phyloP scores from a whole-genome alignment of 2,329 filamentous ascomycete species.

The Microcyclosporella mali region DNA sequence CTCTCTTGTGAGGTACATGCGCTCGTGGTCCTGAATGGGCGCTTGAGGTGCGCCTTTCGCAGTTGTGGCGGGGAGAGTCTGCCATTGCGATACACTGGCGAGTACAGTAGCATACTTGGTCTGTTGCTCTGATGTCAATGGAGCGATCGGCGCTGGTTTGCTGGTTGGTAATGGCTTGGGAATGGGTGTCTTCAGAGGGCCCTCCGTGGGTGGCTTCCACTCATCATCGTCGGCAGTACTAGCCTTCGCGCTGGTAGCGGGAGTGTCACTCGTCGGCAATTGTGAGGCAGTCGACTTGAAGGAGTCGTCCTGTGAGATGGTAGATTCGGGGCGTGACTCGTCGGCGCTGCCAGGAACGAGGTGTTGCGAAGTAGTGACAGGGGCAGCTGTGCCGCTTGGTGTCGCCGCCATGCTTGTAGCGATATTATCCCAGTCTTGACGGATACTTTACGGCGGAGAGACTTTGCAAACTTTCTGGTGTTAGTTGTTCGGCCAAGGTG shows the following conservation, averaged over 20 bases:
- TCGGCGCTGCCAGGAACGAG: slow-evolving; percentile 4
- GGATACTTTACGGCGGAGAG: too few species aligned
- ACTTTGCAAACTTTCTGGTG: too few species aligned
- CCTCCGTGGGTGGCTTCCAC: slow-evolving; percentile 24
- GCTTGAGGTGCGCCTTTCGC: slow-evolving; percentile 53
- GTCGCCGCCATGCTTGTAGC: background rate
- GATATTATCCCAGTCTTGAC: too few species aligned
- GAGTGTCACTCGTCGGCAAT: slow-evolving; percentile 16
- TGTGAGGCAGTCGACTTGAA: slow-evolving; percentile 24
- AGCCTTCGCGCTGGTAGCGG: slow-evolving; percentile 19
- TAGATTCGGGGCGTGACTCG: slow-evolving; percentile 21
- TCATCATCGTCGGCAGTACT: slow-evolving; percentile 22
- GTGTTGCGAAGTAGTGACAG: slow-evolving; percentile 1
- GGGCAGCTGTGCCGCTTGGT: slow-evolving; percentile 1
- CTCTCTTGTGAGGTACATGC: slow-evolving; percentile 84
- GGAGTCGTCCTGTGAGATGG: slow-evolving; percentile 20
- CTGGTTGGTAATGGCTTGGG: slow-evolving; percentile 40
- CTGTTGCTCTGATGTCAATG: slow-evolving; percentile 69
- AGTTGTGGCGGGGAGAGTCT: slow-evolving; percentile 58
- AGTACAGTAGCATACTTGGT: slow-evolving; percentile 76
- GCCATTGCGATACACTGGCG: slow-evolving; percentile 63
- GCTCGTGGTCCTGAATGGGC: slow-evolving; percentile 71
- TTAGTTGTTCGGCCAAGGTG: too few species aligned
- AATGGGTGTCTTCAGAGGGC: slow-evolving; percentile 30
- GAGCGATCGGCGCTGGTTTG: slow-evolving; percentile 49